Evolutionary conservation across 1,284 basidiomycete species (phyloP).

Genomic region (Athelia sp.): DNA sequence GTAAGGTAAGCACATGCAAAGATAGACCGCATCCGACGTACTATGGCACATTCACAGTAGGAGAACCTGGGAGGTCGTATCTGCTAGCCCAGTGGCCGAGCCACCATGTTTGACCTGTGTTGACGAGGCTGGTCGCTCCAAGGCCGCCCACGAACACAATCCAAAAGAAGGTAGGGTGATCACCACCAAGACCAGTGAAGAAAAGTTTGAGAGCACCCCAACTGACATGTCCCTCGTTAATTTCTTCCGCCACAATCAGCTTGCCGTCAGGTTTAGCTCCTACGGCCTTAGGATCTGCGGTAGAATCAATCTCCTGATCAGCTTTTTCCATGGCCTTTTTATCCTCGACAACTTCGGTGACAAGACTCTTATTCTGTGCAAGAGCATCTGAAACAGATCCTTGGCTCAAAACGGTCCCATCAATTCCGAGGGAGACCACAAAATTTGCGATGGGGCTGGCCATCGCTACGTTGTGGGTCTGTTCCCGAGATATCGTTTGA

Average conservation of each 20-base stretch:
- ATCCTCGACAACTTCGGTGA: conserved; percentile 34
- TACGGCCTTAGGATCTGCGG: conserved; percentile 9
- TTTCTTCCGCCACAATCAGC: conserved; percentile 56
- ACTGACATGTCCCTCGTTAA: conserved; percentile 50
- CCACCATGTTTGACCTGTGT: conserved; percentile 36
- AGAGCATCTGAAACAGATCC: conserved; percentile 42
- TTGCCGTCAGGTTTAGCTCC: conserved; percentile 30
- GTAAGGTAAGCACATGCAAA: not conserved
- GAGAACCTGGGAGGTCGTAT: conserved; percentile 27
- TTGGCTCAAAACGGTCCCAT: conserved; percentile 46
- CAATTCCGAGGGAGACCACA: conserved; percentile 52
- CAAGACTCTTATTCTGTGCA: conserved; percentile 32
- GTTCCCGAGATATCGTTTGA: not conserved
- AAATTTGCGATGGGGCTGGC: conserved; percentile 59
- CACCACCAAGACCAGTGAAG: conserved; percentile 35
- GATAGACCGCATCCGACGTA: conserved; percentile 10
- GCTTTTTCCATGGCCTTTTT: conserved; percentile 33
- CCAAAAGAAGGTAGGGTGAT: conserved; percentile 34
- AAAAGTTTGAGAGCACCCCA: conserved; percentile 32
- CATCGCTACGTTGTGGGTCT: conserved; percentile 74
- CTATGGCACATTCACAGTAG: conserved; percentile 22
- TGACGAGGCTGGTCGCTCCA: conserved; percentile 14
- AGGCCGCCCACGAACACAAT: conserved; percentile 22
- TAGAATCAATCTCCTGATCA: conserved; percentile 25
- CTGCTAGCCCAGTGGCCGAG: conserved; percentile 44